Conservation (phyloP, 768 basidiomycete genomes). For the Xerocomellus chrysenteron region DNA sequence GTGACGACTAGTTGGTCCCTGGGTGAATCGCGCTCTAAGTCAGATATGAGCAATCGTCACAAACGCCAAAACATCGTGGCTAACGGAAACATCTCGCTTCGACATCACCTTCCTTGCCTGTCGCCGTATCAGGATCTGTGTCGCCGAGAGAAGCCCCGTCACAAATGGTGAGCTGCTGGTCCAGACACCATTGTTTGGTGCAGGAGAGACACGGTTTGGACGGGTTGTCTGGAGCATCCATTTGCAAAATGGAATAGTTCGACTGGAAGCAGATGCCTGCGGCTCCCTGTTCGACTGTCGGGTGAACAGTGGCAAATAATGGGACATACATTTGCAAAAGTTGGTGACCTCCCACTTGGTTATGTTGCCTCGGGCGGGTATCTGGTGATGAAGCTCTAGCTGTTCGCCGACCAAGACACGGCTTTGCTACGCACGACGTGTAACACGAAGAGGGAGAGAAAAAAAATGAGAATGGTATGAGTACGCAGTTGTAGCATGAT, state of each 20-base stretch:
- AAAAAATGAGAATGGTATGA: conserved; percentile 10
- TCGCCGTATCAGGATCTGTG: conserved; percentile 88
- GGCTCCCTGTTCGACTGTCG: conserved; percentile 4
- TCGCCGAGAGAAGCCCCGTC: conserved; percentile 79
- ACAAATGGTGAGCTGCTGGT: conserved; percentile 86
- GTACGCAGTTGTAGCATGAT: conserved; percentile 19
- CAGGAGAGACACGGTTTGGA: conserved; percentile 90
- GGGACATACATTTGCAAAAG: conserved; percentile 79
- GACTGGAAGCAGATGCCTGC: conserved; percentile 88
- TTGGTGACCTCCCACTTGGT: conserved; percentile 88
- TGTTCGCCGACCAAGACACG: background rate
- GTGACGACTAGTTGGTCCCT: conserved; percentile 92
- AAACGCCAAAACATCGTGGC: conserved; percentile 40
- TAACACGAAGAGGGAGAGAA: conserved; percentile 17
- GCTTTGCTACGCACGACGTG: conserved; percentile 28
- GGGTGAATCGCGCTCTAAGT: conserved; percentile 89
- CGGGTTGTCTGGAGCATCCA: conserved; percentile 79
- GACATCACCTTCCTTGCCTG: conserved; percentile 93
- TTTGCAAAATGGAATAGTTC: conserved; percentile 82
- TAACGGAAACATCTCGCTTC: conserved; percentile 94
- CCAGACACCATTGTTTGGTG: conserved; percentile 93
- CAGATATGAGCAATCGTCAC: conserved; percentile 26
- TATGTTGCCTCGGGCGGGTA: conserved; percentile 42
- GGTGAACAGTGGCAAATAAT: background rate
- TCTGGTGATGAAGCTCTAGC: conserved; percentile 29